Evolutionary conservation across 2,329 filamentous ascomycete genomes (phyloP), one percentile per base, ranked within the genome.

Genomic region (Colletotrichum gloeosporioides): DNA sequence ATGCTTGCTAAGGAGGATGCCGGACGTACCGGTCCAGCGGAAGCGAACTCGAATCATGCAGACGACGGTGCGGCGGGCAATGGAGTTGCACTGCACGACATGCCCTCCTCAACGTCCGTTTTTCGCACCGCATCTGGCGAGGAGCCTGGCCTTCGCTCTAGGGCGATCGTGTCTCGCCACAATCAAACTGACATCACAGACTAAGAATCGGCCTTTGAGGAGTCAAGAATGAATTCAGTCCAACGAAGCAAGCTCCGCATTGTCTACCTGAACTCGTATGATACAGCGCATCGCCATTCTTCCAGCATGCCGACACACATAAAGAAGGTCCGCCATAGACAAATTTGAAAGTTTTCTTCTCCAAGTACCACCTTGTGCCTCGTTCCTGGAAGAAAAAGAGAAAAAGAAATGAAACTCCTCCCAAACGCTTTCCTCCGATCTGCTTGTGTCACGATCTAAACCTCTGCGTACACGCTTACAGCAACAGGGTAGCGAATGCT

Each of bases 91-190:
- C 78, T 91, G 53, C 87, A 89, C 76, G 83, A 88, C 31, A 79
- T 90, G 78, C 88, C 89, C 2, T 93, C 91, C 3, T 93, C 92
- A 7, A 92, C 90, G 3, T 93, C 91, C 0, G 92, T 93, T 1
- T 93, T 93, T 77, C 86, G 89, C 10, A 93, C 92, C 1, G 88
- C 89, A 2, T 90, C 88, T 32, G 16, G 6, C 59, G 76, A 78
- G 4, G 29, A 57, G 7, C 34, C 70, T 4, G 75, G 64, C 2
- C 25, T 71, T 5, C 66, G 75, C 12, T 6, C 72, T 0, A 62
- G 74, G 16, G 6, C 34, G 3, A 7, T 6, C 1, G 13, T 27
- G 8, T 55, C 53, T 16, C 69, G 9, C 4, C 13, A 32, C 6
- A 18, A 2, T 27, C 13, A 29, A 9, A 22, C 3, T 34, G 9